A percentile compares a stretch with the other conserved stretches of the same genome.
Evolutionary conservation across 2,329 filamentous ascomycete species (phyloP).

Genomic region (Apiospora hydei): DNA sequence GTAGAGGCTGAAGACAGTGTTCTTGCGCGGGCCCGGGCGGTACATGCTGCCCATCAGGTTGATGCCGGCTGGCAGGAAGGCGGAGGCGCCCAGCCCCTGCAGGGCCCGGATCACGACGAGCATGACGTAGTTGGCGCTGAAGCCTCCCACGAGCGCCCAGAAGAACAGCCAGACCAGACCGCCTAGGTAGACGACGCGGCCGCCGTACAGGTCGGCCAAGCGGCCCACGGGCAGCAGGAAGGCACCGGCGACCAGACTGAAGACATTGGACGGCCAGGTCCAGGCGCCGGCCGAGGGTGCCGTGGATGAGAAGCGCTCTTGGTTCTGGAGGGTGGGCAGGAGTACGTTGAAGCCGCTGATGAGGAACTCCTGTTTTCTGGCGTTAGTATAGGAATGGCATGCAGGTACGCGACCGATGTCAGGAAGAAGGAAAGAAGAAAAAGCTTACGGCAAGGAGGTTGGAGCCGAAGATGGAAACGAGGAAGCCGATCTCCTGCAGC

Average conservation of each 20-base stretch:
- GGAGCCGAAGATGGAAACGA: conserved; percentile 57
- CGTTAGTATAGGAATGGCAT: background rate
- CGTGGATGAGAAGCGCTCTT: conserved; percentile 54
- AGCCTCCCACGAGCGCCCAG: conserved; percentile 73
- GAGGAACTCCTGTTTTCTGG: conserved; percentile 61
- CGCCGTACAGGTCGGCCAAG: conserved; percentile 67
- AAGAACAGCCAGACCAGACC: conserved; percentile 68
- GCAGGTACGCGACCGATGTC: too few species aligned
- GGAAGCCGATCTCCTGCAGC: conserved; percentile 29
- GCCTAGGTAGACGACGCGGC: conserved; percentile 62
- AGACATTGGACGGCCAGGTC: conserved; percentile 69
- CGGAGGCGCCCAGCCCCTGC: conserved; percentile 74
- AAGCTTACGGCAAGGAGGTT: conserved; percentile 58
- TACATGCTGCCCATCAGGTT: conserved; percentile 70
- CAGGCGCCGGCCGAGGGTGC: conserved; percentile 66
- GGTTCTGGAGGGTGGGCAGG: conserved; percentile 57
- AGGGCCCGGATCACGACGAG: conserved; percentile 74
- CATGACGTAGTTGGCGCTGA: conserved; percentile 71
- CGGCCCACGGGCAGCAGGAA: conserved; percentile 69
- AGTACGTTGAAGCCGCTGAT: conserved; percentile 78
- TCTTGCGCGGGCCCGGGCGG: conserved; percentile 70
- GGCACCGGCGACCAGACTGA: conserved; percentile 60
- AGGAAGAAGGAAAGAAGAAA: too few species aligned
- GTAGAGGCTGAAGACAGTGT: conserved; percentile 64
- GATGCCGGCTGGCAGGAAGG: conserved; percentile 71